Evolutionary conservation across 306 rosid species (phyloP), one percentile per base, ranked within the genome.

Genomic region (Sindora glabra): DNA sequence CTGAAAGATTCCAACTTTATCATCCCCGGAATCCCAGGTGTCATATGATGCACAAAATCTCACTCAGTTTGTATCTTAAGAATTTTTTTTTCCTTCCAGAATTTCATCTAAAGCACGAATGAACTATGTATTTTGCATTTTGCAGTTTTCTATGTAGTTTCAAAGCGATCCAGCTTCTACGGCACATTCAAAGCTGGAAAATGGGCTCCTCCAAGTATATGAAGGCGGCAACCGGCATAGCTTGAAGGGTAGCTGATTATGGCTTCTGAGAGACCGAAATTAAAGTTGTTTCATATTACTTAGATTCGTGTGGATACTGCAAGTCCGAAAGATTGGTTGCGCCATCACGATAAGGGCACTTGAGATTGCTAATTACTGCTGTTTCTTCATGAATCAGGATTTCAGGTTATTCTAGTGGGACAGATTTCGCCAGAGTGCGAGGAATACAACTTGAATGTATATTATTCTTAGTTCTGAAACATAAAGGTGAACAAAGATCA

Each of bases 101-200:
- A 30, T 48, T 64, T 78, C 70, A 58, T 40, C 67, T 60, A 25
- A 59, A 17, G n/a, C n/a, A n/a, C n/a, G n/a, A n/a, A n/a, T n/a
- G n/a, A n/a, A n/a, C n/a, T n/a, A n/a, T 25, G 26, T 18, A 39
- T 36, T 74, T 71, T 23, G 24, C n/a, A n/a, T n/a, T 11, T 23
- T 74, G 86, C 96, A 89, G 99, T 92, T 39, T 89, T 89, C 76
- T 84, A 76, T 66, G 94, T 82, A 33, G 90, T 92, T 63, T 86
- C 96, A 16, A 83, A 79, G 79, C 65, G 65, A 36, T 83, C 99
- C 56, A 75, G 69, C 74, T 92, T 92, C 74, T 89, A 83, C 51
- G 40, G 69, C 56, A 80, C 81, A 68, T 92, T 92, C 95, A 86
- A 82, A 74, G 77, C 92, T 22, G 95, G 96, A 58, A 68, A 75